These are phyloP conservation scores for Sporobolomyces roseus DNA, from an alignment of 768 basidiomycete species.

Conservation along the genomic window DNA sequence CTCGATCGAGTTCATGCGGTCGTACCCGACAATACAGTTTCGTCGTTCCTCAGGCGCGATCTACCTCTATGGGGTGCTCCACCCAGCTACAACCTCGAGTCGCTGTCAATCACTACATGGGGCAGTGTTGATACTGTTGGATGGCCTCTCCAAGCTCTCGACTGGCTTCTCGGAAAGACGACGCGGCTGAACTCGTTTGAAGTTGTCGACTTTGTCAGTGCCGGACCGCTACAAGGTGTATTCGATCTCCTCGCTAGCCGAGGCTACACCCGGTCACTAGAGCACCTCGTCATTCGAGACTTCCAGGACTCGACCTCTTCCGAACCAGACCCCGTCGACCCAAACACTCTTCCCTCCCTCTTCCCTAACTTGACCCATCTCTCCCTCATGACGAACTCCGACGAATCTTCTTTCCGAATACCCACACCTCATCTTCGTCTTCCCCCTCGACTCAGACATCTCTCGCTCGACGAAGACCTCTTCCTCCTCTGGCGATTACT, in stretches of 20 bases:
- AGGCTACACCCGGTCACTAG: background rate
- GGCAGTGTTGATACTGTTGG: background rate
- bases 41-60: background rate
- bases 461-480: slow-evolving; percentile 17
- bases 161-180: slow-evolving; percentile 15
- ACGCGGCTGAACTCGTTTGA: background rate
- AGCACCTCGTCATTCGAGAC: slow-evolving; percentile 3
- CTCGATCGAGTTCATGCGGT: background rate
- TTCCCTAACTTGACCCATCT: slow-evolving; percentile 11
- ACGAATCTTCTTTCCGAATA: background rate
- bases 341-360: background rate
- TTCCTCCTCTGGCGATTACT: background rate
- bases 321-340: slow-evolving; percentile 1
- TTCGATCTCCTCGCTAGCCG: background rate
- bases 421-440: background rate
- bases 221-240: background rate
- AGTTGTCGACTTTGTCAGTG: background rate
- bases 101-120: background rate
- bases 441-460: background rate
- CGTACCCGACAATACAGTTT: too few species aligned
- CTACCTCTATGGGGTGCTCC: background rate
- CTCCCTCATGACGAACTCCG: slow-evolving; percentile 14
- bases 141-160: background rate
- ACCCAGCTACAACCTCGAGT: background rate
- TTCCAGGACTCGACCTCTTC: background rate